These are phyloP conservation scores for Rhinocladiella mackenziei DNA, from an alignment of 2,329 filamentous ascomycete genomes.

Conservation along the genomic window DNA sequence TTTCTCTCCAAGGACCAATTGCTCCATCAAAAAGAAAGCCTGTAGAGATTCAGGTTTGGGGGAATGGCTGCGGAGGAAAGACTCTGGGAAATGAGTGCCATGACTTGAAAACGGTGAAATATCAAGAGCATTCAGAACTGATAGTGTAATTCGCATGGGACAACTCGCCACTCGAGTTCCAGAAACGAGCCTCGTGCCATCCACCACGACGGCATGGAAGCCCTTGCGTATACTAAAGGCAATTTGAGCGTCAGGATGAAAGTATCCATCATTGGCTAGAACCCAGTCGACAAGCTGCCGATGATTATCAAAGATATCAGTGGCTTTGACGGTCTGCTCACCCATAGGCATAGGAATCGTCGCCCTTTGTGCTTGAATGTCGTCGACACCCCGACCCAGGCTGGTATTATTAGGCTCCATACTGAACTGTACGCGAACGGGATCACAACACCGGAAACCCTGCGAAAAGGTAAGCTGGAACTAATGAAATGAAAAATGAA, in stretches of 20 bases:
- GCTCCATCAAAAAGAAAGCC: slow-evolving; percentile 62
- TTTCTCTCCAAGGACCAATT: slow-evolving; percentile 55
- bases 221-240: slow-evolving; percentile 26
- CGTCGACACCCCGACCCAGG: slow-evolving; percentile 7
- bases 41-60: slow-evolving; percentile 23
- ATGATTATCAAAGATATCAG: slow-evolving; percentile 22
- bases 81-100: slow-evolving; percentile 27
- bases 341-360: slow-evolving; percentile 19
- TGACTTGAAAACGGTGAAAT: slow-evolving; percentile 26
- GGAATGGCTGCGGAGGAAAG: slow-evolving; percentile 21
- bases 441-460: too few species aligned
- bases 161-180: slow-evolving; percentile 27
- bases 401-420: slow-evolving; percentile 20
- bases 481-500: too few species aligned
- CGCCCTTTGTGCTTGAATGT: slow-evolving; percentile 2
- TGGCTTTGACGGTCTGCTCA: not conserved
- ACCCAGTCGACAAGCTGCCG: slow-evolving; percentile 27
- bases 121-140: slow-evolving; percentile 29
- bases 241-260: slow-evolving; percentile 22
- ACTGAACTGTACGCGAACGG: too few species aligned
- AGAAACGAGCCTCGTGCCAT: slow-evolving; percentile 14
- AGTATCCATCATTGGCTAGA: slow-evolving; percentile 24
- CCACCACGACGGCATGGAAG: slow-evolving; percentile 26
- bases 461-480: too few species aligned
- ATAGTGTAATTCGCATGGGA: slow-evolving; percentile 27